These are phyloP conservation scores for Fraxinus paxiana DNA, from an alignment of 305 asterid species.

Conservation along the genomic window DNA sequence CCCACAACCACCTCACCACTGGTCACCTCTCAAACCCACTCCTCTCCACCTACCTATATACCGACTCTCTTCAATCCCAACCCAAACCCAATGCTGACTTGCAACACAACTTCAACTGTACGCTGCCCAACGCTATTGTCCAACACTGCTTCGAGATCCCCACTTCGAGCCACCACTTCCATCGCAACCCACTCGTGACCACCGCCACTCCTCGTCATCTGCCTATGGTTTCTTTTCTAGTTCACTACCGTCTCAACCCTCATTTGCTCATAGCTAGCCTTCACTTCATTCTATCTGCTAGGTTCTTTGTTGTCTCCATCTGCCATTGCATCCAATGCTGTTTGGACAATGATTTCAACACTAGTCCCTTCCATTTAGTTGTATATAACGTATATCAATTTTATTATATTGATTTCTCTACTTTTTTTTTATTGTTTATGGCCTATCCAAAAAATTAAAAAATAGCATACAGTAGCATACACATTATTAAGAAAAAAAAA, in stretches of 20 bases:
- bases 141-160: background rate
- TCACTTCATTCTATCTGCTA: background rate
- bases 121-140: background rate
- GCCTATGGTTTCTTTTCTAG: background rate
- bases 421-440: background rate
- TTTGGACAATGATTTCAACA: background rate
- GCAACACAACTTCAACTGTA: background rate
- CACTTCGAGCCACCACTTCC: background rate
- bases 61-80: background rate
- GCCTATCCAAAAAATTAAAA: background rate
- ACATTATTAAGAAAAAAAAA: background rate
- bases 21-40: background rate
- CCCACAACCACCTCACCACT: background rate
- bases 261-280: background rate
- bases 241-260: background rate
- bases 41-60: background rate
- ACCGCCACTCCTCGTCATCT: background rate
- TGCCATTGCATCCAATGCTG: background rate
- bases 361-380: background rate
- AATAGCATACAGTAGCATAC: background rate
- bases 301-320: background rate
- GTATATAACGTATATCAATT: background rate
- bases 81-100: background rate
- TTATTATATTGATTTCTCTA: background rate
- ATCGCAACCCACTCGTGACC: background rate